A percentile compares a stretch with the other conserved stretches of the same genome.
Conservation (phyloP, 495 filamentous ascomycete genomes). For the Aspergillus conjunctus region DNA sequence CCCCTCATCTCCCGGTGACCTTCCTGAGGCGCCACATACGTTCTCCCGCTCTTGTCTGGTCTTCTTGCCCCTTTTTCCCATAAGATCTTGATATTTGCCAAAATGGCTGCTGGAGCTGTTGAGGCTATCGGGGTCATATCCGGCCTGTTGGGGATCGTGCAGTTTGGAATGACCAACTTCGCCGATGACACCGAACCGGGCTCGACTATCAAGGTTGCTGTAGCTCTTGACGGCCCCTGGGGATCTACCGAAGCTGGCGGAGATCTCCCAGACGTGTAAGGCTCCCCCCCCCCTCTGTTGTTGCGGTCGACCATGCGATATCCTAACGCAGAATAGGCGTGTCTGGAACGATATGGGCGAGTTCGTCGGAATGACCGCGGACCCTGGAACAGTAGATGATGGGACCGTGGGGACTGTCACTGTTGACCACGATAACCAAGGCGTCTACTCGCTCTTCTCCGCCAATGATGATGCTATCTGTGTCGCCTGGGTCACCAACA, state of each 20-base stretch:
- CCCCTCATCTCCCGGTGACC: too few species aligned
- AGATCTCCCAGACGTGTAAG: slow-evolving; percentile 21
- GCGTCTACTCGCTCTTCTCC: slow-evolving; percentile 20
- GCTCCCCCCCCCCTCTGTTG: background rate
- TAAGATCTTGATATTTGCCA: too few species aligned
- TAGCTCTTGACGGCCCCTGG: slow-evolving; percentile 7
- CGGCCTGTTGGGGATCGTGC: slow-evolving; percentile 18
- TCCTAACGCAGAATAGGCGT: slow-evolving; percentile 5
- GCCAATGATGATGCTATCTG: slow-evolving; percentile 24
- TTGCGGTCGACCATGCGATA: background rate
- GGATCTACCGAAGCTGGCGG: slow-evolving; percentile 17
- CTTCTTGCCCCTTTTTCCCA: too few species aligned
- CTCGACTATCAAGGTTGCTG: slow-evolving; percentile 20
- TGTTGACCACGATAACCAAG: slow-evolving; percentile 21
- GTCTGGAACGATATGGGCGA: slow-evolving; percentile 21
- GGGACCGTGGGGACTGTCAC: slow-evolving; percentile 12
- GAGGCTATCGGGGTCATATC: slow-evolving; percentile 20
- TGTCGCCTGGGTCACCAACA: slow-evolving; percentile 21
- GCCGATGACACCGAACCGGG: background rate
- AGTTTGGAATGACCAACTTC: slow-evolving; percentile 16
- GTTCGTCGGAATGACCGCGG: slow-evolving; percentile 13
- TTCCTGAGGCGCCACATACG: too few species aligned
- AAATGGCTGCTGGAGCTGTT: slow-evolving; percentile 9
- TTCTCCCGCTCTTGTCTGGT: too few species aligned
- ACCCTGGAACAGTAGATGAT: slow-evolving; percentile 11